These are phyloP conservation scores for Cladobotryum mycophilum DNA, from an alignment of 2,329 filamentous ascomycete genomes.

Conservation along the genomic window DNA sequence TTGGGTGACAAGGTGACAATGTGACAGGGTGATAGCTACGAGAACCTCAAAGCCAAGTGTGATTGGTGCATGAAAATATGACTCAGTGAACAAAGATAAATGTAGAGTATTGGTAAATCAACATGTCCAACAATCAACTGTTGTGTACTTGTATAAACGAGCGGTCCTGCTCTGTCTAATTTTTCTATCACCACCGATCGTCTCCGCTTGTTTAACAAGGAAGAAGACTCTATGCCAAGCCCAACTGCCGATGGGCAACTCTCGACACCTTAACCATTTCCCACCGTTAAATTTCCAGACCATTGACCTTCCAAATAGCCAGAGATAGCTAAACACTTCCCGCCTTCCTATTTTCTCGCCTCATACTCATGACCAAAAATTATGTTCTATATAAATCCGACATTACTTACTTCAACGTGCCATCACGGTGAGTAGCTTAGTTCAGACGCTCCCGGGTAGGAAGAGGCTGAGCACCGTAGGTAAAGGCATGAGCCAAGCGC, in stretches of 20 bases:
- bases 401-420: background rate
- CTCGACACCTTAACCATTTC: conserved; percentile 3
- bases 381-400: conserved; percentile 9
- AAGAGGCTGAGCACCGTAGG: conserved; percentile 23
- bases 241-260: conserved; percentile 8
- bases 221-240: conserved; percentile 10
- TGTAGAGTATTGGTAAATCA: background rate
- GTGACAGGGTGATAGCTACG: background rate
- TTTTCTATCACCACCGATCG: conserved; percentile 7
- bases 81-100: background rate
- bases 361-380: conserved; percentile 20
- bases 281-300: conserved; percentile 18
- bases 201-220: conserved; percentile 1
- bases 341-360: conserved; percentile 17
- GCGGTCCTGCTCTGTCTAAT: conserved; percentile 4
- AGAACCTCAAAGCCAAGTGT: background rate
- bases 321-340: conserved; percentile 15
- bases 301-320: conserved; percentile 14
- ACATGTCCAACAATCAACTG: background rate
- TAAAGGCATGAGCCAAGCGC: conserved; percentile 40
- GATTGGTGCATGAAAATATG: background rate
- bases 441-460: conserved; percentile 21
- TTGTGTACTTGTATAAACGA: conserved; percentile 2
- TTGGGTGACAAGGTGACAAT: no score
- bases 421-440: conserved; percentile 1